A percentile compares a stretch with the other conserved stretches of the same genome.
Conservation (phyloP, 176 grass and related monocot species). For the Carex littledalei region DNA sequence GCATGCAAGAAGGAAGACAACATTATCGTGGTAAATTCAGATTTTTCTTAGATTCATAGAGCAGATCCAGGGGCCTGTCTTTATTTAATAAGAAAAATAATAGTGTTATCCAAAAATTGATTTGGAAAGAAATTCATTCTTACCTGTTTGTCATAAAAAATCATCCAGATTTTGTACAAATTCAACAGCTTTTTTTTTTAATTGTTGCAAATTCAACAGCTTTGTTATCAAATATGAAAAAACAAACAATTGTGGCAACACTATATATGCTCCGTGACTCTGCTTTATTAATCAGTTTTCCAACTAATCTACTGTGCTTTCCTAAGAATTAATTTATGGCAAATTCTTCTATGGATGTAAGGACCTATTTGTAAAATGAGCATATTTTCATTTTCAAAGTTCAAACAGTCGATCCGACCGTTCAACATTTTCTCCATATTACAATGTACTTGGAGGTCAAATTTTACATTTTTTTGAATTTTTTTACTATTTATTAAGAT, state of each 20-base stretch:
- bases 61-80: too few species aligned
- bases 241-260: neutral
- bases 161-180: neutral
- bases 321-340: neutral
- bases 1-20: constrained; percentile 46
- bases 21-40: constrained; percentile 49
- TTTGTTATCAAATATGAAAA: neutral
- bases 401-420: too few species aligned
- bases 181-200: neutral
- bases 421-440: too few species aligned
- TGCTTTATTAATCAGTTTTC: neutral
- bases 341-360: too few species aligned
- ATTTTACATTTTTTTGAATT: too few species aligned
- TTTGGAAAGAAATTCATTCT: neutral
- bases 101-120: too few species aligned
- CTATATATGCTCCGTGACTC: neutral
- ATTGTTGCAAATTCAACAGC: neutral
- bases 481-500: too few species aligned
- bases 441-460: too few species aligned
- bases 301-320: neutral
- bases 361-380: too few species aligned
- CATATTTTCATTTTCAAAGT: too few species aligned
- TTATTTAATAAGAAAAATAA: too few species aligned
- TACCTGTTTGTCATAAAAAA: neutral
- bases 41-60: neutral